These are phyloP conservation scores for Kazachstania africana DNA, from an alignment of 805 yeast genomes.

Conservation along the genomic window DNA sequence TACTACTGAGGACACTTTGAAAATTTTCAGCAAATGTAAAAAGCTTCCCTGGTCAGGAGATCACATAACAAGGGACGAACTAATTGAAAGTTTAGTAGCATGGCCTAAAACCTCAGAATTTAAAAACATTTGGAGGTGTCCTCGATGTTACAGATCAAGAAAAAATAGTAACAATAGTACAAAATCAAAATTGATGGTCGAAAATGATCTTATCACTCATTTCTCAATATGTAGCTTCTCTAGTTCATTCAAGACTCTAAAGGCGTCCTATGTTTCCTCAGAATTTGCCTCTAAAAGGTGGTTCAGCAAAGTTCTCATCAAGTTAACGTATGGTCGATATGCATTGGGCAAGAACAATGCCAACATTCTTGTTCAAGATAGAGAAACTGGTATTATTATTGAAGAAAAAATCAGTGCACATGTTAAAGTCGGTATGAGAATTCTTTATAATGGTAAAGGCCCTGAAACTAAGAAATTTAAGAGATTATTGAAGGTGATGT, in stretches of 20 bases:
- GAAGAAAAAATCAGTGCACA: constrained; percentile 90
- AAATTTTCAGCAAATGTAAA: constrained; percentile 36
- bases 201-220: constrained; percentile 70
- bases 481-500: constrained; percentile 47
- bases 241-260: constrained; percentile 50
- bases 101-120: constrained; percentile 28
- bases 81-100: constrained; percentile 36
- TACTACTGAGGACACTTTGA: constrained; percentile 42
- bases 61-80: constrained; percentile 32
- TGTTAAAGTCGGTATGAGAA: constrained; percentile 76
- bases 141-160: constrained; percentile 59
- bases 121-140: constrained; percentile 55
- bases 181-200: constrained; percentile 19
- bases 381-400: constrained; percentile 75
- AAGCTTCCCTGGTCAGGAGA: constrained; percentile 46
- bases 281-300: constrained; percentile 78
- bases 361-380: constrained; percentile 85
- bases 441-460: constrained; percentile 67
- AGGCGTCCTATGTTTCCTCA: constrained; percentile 64
- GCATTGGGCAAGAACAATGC: constrained; percentile 84
- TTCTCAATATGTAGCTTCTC: constrained; percentile 75
- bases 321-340: constrained; percentile 80
- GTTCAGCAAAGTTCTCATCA: constrained; percentile 74
- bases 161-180: constrained; percentile 33
- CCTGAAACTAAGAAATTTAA: constrained; percentile 47